phyloP scores from a whole-genome alignment of 1,284 basidiomycete species.

The Pisolithus thermaeus region DNA sequence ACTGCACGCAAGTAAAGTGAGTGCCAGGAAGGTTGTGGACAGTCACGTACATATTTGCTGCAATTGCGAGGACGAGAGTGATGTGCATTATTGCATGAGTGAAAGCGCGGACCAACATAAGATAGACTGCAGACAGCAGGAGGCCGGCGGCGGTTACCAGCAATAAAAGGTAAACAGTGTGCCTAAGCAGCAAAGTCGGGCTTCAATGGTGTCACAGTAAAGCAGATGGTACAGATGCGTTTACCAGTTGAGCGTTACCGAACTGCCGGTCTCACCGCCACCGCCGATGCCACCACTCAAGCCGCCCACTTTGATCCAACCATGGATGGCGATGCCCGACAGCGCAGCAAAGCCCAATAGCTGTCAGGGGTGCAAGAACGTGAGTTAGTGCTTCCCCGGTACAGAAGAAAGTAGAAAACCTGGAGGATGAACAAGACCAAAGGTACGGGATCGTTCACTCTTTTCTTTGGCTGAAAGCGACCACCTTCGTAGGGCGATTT shows the following conservation, averaged over 20 bases:
- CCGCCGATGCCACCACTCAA: conserved; percentile 62
- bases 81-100: conserved; percentile 80
- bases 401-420: conserved; percentile 26
- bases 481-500: conserved; percentile 59
- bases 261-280: conserved; percentile 35
- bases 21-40: background rate
- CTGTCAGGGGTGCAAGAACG: conserved; percentile 27
- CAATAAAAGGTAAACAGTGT: conserved; percentile 59
- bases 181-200: conserved; percentile 1
- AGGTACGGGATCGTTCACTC: conserved; percentile 68
- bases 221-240: background rate
- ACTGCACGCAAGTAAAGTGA: conserved; percentile 28
- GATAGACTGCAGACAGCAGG: conserved; percentile 46
- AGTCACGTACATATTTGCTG: conserved; percentile 63
- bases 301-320: conserved; percentile 61
- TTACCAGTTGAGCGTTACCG: conserved; percentile 56
- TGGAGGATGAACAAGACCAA: conserved; percentile 66
- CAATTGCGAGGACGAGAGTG: conserved; percentile 65
- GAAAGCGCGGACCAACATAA: conserved; percentile 64
- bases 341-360: conserved; percentile 63
- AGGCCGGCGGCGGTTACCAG: conserved; percentile 49
- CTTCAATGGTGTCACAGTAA: background rate
- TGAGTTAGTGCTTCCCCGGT: too few species aligned
- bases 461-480: conserved; percentile 65
- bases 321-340: conserved; percentile 57